These are phyloP conservation scores for Microbotryum lychnidis-dioicae DNA, from an alignment of 1,284 basidiomycete genomes.

Conservation along the genomic window DNA sequence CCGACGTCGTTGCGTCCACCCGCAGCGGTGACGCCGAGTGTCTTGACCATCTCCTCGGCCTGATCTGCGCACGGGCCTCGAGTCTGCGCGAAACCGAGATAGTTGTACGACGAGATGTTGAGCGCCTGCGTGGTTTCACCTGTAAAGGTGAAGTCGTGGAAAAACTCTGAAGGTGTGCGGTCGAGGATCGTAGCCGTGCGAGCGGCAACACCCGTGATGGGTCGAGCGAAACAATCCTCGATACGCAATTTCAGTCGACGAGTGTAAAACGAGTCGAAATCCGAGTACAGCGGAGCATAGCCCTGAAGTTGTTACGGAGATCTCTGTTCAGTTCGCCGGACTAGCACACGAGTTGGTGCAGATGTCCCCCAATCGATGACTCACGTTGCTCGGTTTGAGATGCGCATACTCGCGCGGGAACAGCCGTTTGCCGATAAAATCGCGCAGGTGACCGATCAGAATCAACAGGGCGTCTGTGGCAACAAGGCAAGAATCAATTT, in stretches of 20 bases:
- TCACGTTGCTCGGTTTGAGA: slow-evolving; percentile 68
- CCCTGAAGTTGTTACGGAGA: slow-evolving; percentile 49
- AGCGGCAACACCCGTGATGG: slow-evolving; percentile 89
- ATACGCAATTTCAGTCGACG: slow-evolving; percentile 87
- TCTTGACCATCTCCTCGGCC: slow-evolving; percentile 50
- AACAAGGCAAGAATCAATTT: slow-evolving; percentile 20
- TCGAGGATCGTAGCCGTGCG: slow-evolving; percentile 84
- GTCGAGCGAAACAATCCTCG: slow-evolving; percentile 92
- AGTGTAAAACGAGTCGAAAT: slow-evolving; percentile 99
- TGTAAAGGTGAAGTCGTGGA: slow-evolving; percentile 67
- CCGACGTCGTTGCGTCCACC: slow-evolving; percentile 77
- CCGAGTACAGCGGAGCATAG: slow-evolving; percentile 92
- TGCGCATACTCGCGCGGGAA: slow-evolving; percentile 65
- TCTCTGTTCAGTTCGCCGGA: too few species aligned
- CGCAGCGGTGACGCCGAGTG: slow-evolving; percentile 60
- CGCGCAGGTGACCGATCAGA: slow-evolving; percentile 80
- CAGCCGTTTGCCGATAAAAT: slow-evolving; percentile 88
- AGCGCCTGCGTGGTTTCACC: slow-evolving; percentile 76
- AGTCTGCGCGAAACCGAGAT: slow-evolving; percentile 95
- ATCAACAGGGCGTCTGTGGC: slow-evolving; percentile 64
- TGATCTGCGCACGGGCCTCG: slow-evolving; percentile 81
- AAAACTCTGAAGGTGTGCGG: slow-evolving; percentile 73
- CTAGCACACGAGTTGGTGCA: background rate
- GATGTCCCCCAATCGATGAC: slow-evolving; percentile 38
- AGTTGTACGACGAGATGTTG: slow-evolving; percentile 98